These are phyloP conservation scores for Leccinum fuscescens DNA, from an alignment of 1,284 basidiomycete genomes.

Conservation along the genomic window DNA sequence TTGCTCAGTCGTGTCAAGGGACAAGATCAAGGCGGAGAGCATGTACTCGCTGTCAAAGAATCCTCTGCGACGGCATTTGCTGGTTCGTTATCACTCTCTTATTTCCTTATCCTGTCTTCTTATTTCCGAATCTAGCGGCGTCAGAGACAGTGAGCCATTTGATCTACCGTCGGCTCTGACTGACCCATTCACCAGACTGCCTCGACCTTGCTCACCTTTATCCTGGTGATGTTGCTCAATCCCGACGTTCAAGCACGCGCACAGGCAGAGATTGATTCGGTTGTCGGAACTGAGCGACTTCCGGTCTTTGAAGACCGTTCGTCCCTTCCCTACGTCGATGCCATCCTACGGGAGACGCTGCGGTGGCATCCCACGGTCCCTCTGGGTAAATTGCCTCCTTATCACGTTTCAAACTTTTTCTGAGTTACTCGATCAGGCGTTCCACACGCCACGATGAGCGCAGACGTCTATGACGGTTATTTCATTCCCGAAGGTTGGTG, in stretches of 20 bases:
- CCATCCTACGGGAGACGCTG: conserved; percentile 30
- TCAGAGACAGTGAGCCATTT: conserved; percentile 28
- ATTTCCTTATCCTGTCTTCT: background rate
- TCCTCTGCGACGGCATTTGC: conserved; percentile 33
- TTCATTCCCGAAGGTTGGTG: conserved; percentile 33
- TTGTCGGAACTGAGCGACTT: conserved; percentile 25
- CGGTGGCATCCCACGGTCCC: conserved; percentile 31
- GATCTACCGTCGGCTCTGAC: background rate
- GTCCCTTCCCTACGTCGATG: conserved; percentile 29
- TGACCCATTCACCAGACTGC: conserved; percentile 21
- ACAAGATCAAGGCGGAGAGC: conserved; percentile 2
- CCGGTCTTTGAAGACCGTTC: conserved; percentile 31
- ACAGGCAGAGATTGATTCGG: conserved; percentile 28
- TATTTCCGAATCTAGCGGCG: conserved; percentile 19
- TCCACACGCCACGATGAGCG: conserved; percentile 26
- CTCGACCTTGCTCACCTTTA: conserved; percentile 26
- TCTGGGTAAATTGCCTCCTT: conserved; percentile 13
- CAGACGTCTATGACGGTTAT: conserved; percentile 30
- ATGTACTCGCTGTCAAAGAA: conserved; percentile 28
- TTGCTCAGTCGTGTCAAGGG: conserved; percentile 17
- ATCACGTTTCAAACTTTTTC: background rate
- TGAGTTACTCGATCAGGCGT: conserved; percentile 21
- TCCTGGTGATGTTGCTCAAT: conserved; percentile 32
- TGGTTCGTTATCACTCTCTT: conserved; percentile 17
- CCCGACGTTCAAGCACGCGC: conserved; percentile 28